Base-by-base conservation (phyloP, 2,329 filamentous ascomycete genomes). In the Teratosphaeria epicoccoides region DNA sequence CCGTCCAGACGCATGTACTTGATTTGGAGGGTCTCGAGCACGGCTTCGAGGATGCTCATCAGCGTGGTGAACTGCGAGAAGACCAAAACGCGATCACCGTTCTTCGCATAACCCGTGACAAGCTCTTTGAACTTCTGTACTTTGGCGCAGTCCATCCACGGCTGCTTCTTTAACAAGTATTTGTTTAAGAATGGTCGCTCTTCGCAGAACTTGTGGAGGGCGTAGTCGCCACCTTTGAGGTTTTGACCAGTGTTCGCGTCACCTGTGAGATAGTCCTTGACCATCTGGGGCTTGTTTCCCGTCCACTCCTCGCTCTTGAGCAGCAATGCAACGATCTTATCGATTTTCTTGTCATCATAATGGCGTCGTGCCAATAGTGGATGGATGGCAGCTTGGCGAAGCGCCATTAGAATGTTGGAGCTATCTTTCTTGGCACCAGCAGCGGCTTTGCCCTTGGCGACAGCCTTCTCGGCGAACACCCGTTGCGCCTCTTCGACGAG, bases 31-130 rank as follows among this genome's bases (percentile, higher is more conserved):
- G 81, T 81, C 47, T 85, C 80, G 9, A 98, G 76, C 0, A 94
- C 88, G 61, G 87, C 82, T 57, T 89, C 84, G 0, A 98, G 76
- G 51, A 98, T 89, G 68, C 96, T 87, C 69, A 97, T 85, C 50
- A 95, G 84, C 58, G 88, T 84, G 6, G 88, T 88, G 68, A 97
- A 98, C 61, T 95, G 89, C 45, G 86, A 94, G 71, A 98, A 98
- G 23, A 98, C 82, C 2, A 98, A 77, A 0, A 87, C 84, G 3
- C 91, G 84, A 66, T 96, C 90, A 3, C 90, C 91, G 49, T 88
- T 89, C 54, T 78, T 72, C 58, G 84, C 83, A 70, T 88, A 96
- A 12, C 77, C 70, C 10, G 76, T 73, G 1, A 98, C 76, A 11
- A 98, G 77, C 60, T 86, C 78, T 24, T 88, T 76, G 24, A 97